A percentile compares a stretch with the other conserved stretches of the same genome.
Evolutionary conservation across 164 flowering plant genomes (phyloP).

Genomic region (Vitis cinerea): DNA sequence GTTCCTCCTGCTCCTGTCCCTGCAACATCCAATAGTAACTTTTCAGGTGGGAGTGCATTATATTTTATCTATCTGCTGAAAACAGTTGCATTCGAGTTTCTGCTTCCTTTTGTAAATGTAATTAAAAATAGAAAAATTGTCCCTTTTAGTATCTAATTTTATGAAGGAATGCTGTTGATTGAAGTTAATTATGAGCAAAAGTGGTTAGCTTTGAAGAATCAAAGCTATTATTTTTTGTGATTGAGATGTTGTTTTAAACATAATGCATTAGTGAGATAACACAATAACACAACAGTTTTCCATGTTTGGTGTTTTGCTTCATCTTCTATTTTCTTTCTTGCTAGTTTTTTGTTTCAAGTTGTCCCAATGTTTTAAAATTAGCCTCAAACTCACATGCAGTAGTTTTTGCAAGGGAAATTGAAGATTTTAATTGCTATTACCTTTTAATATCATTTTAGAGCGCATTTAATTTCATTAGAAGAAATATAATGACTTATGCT

Average conservation of each 20-base stretch:
- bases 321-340: no score
- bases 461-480: not conserved
- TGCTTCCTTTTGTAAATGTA: not conserved
- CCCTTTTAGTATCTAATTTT: not conserved
- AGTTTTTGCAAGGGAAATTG: not conserved
- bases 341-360: no score
- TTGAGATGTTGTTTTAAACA: not conserved
- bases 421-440: not conserved
- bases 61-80: no score
- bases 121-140: not conserved
- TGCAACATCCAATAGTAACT: conserved; percentile 31
- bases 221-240: not conserved
- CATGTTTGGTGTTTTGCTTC: no score
- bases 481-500: conserved; percentile 3
- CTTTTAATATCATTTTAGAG: not conserved
- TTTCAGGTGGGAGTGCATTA: conserved; percentile 46
- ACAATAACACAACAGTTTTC: no score
- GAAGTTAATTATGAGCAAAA: not conserved
- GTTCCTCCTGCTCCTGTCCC: conserved; percentile 63
- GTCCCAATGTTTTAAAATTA: no score
- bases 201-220: not conserved
- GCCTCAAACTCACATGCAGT: not conserved
- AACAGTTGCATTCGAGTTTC: no score
- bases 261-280: no score
- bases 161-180: not conserved